phyloP scores from a whole-genome alignment of 495 filamentous ascomycete genomes.

The Xylaria venustula region DNA sequence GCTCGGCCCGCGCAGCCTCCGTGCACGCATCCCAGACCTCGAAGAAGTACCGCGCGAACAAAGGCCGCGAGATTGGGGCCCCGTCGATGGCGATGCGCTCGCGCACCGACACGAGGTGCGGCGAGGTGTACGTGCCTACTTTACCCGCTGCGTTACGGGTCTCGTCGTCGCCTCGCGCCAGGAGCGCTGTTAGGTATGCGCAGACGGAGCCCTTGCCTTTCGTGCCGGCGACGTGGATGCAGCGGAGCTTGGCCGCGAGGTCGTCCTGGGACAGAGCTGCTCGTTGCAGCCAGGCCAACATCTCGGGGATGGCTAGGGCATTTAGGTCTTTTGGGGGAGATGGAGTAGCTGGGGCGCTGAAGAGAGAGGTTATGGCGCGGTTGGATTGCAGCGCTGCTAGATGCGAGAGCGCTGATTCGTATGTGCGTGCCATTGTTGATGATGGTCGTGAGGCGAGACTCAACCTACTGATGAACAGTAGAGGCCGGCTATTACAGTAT shows the following conservation, averaged over 20 bases:
- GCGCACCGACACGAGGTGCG: constrained; percentile 59
- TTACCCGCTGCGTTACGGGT: constrained; percentile 22
- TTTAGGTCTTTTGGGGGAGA: constrained; percentile 54
- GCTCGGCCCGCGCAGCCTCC: constrained; percentile 38
- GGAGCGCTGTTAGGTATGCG: constrained; percentile 43
- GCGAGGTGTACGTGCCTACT: constrained; percentile 66
- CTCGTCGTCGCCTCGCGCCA: constrained; percentile 22
- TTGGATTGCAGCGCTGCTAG: constrained; percentile 79
- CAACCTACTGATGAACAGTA: not conserved
- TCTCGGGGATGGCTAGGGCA: constrained; percentile 76
- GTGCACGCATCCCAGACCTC: constrained; percentile 62
- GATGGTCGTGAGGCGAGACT: not conserved
- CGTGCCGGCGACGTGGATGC: constrained; percentile 62
- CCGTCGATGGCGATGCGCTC: constrained; percentile 66
- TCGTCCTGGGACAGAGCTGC: constrained; percentile 61
- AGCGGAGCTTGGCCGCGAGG: constrained; percentile 31
- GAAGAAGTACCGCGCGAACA: constrained; percentile 64
- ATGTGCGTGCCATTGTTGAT: constrained; percentile 30
- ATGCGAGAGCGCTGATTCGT: constrained; percentile 38
- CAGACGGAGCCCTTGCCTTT: constrained; percentile 61
- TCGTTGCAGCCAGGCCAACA: constrained; percentile 72
- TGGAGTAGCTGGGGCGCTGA: constrained; percentile 18
- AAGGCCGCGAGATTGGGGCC: constrained; percentile 42
- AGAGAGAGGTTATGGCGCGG: constrained; percentile 52
- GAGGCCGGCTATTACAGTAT: not conserved